Evolutionary conservation across 176 grass and related monocot genomes (phyloP).

Genomic region (Panicum miliaceum): DNA sequence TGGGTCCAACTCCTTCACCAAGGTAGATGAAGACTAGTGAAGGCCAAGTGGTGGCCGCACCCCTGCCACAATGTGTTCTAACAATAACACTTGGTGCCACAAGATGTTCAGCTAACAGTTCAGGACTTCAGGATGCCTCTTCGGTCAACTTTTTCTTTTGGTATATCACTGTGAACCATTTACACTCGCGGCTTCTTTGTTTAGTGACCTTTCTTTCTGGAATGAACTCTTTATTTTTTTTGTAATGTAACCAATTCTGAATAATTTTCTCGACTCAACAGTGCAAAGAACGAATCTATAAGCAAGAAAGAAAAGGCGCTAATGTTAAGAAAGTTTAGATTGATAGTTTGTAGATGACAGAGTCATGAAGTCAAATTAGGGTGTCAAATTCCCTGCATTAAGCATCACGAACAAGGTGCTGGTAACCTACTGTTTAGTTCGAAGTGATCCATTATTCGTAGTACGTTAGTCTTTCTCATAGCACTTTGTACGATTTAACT

Average conservation of each 20-base stretch:
- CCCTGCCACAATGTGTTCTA: not conserved
- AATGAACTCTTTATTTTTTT: not conserved
- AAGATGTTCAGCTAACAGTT: slow-evolving; percentile 1
- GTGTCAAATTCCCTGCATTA: not conserved
- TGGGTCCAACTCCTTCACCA: not conserved
- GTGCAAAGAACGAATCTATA: not conserved
- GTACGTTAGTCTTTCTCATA: not conserved
- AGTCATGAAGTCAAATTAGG: slow-evolving; percentile 6
- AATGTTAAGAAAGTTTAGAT: slow-evolving; percentile 1
- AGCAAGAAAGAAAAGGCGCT: not conserved
- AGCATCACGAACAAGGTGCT: not conserved
- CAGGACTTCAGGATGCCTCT: not conserved
- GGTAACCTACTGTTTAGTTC: not conserved
- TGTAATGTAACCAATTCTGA: slow-evolving; percentile 1
- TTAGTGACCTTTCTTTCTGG: not conserved
- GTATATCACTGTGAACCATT: not conserved
- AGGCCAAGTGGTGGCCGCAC: not conserved
- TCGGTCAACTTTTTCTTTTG: not conserved
- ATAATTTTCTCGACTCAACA: not conserved
- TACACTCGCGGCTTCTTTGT: not conserved
- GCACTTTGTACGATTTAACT: not conserved
- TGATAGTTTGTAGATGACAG: not conserved
- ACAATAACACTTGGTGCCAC: slow-evolving; percentile 16
- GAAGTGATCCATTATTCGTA: not conserved
- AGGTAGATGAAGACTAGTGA: slow-evolving; percentile 6